Evolutionary conservation across 176 grass and related monocot species (phyloP).

Genomic region (maize (Zea mays)): DNA sequence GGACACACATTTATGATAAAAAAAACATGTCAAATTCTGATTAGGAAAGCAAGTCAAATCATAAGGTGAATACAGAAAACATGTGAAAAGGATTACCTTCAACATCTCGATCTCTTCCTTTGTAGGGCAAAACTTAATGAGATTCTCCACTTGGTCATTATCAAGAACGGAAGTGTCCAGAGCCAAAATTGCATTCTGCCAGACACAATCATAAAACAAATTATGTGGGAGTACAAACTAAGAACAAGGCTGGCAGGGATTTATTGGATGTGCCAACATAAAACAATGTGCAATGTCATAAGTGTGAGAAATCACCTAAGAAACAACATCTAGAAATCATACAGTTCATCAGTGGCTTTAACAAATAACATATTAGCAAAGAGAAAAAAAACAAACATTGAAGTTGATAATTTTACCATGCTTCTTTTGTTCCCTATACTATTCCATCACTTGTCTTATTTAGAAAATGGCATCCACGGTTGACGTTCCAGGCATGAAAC

Average conservation of each 20-base stretch:
- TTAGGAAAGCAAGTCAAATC: slow-evolving; percentile 12
- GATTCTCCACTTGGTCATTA: slow-evolving; percentile 97
- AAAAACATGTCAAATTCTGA: slow-evolving; percentile 21
- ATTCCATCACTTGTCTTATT: too few relatives aligned
- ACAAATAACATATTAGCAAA: background rate
- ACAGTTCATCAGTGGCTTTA: slow-evolving; percentile 27
- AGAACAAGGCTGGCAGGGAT: background rate
- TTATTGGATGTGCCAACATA: slow-evolving; percentile 13
- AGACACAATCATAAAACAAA: slow-evolving; percentile 36
- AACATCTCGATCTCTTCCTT: slow-evolving; percentile 99
- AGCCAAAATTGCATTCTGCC: slow-evolving; percentile 80
- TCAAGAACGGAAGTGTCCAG: slow-evolving; percentile 85
- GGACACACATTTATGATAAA: slow-evolving; percentile 23
- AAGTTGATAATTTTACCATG: background rate
- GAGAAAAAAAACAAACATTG: background rate
- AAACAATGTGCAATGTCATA: slow-evolving; percentile 1
- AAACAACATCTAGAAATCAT: slow-evolving; percentile 40
- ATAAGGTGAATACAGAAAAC: slow-evolving; percentile 20
- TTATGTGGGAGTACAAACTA: slow-evolving; percentile 24
- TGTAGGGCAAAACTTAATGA: slow-evolving; percentile 97
- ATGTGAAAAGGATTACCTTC: slow-evolving; percentile 59
- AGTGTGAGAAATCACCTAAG: slow-evolving; percentile 24
- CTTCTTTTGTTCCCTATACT: too few relatives aligned
- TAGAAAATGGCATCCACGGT: too few relatives aligned
- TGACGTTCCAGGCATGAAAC: too few relatives aligned